Percentiles rank a stretch among this genome's conserved stretches.
Evolutionary conservation across 129 eudicot species (phyloP).

Genomic region (Arctium minus): DNA sequence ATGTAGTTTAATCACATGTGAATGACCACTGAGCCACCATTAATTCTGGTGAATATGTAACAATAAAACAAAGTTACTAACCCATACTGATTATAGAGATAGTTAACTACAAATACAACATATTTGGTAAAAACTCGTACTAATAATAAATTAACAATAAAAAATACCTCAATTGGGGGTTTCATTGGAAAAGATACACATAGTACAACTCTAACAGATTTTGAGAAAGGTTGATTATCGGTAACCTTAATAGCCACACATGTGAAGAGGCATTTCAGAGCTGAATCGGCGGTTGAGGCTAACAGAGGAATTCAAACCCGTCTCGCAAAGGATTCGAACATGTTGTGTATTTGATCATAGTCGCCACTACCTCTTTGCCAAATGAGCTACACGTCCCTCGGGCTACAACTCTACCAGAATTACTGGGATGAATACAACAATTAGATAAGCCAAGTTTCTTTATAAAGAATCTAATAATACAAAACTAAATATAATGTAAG

Average conservation of each 20-base stretch:
- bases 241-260: no score
- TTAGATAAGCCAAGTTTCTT: conserved; percentile 2
- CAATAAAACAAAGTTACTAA: background rate
- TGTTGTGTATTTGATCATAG: no score
- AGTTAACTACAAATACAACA: background rate
- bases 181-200: background rate
- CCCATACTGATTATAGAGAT: background rate
- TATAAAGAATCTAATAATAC: conserved; percentile 5
- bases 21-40: background rate
- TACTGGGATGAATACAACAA: background rate
- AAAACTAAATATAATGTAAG: conserved; percentile 3
- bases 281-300: no score
- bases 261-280: no score
- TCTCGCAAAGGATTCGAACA: no score
- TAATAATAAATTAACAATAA: background rate
- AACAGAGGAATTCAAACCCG: no score
- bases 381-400: no score
- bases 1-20: background rate
- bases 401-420: no score
- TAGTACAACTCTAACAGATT: no score
- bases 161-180: background rate
- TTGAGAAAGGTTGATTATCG: no score
- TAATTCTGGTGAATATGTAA: background rate
- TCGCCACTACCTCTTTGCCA: no score
- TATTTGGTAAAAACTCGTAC: background rate